Evolutionary conservation across 2,329 filamentous ascomycete genomes (phyloP).

Genomic region (Calonectria fujianensis): DNA sequence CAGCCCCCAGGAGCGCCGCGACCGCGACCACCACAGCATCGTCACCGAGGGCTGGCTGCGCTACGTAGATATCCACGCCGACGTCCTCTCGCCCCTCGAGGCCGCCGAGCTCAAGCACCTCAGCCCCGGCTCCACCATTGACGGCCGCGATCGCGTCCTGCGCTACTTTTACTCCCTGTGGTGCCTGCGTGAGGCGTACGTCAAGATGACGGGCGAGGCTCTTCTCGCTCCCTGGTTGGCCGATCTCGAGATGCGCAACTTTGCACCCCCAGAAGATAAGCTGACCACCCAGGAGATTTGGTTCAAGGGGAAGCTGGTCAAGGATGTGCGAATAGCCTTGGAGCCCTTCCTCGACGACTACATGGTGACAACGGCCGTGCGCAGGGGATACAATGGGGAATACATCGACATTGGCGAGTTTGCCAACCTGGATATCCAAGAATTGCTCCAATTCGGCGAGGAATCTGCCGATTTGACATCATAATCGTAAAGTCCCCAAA

Average conservation of each 20-base stretch:
- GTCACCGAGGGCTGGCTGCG: conserved; percentile 75
- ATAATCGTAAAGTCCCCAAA: background rate
- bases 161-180: conserved; percentile 85
- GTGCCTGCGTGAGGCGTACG: conserved; percentile 87
- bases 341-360: conserved; percentile 69
- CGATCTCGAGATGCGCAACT: conserved; percentile 80
- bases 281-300: conserved; percentile 56
- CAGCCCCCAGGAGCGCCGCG: conserved; percentile 81
- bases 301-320: conserved; percentile 55
- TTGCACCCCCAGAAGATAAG: conserved; percentile 71
- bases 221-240: conserved; percentile 83
- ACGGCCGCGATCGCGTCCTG: conserved; percentile 72
- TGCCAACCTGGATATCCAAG: conserved; percentile 65
- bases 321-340: conserved; percentile 60
- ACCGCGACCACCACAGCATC: conserved; percentile 76
- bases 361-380: conserved; percentile 73
- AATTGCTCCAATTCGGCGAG: conserved; percentile 68
- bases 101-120: conserved; percentile 75
- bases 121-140: conserved; percentile 49
- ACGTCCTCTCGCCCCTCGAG: conserved; percentile 80
- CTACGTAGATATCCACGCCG: conserved; percentile 83
- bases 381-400: conserved; percentile 64
- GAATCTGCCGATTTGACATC: conserved; percentile 10
- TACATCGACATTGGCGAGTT: conserved; percentile 65
- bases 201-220: conserved; percentile 89